Percentiles rank a stretch among this genome's conserved stretches.
phyloP scores from a whole-genome alignment of 352 stramenopile genomes.

The Phytophthora vignae region DNA sequence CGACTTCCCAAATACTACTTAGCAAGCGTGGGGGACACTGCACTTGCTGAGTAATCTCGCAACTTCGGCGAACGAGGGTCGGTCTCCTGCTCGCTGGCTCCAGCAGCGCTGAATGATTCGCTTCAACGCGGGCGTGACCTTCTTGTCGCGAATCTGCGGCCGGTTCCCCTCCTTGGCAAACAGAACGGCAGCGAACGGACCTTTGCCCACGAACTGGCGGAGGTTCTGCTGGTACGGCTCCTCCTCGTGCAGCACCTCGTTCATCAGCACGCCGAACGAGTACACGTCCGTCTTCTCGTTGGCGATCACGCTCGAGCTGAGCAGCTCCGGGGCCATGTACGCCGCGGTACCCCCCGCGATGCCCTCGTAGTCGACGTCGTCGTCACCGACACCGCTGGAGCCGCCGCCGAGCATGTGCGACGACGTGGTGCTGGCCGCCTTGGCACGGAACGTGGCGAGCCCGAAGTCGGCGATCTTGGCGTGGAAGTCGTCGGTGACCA shows the following conservation, averaged over 20 bases:
- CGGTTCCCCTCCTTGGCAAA: slow-evolving; percentile 40
- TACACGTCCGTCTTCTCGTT: slow-evolving; percentile 54
- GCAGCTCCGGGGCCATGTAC: slow-evolving; percentile 63
- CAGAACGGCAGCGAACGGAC: slow-evolving; percentile 37
- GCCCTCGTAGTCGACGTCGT: slow-evolving; percentile 34
- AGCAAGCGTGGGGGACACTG: slow-evolving; percentile 19
- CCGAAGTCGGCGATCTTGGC: slow-evolving; percentile 89
- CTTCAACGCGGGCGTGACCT: slow-evolving; percentile 23
- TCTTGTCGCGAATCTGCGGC: slow-evolving; percentile 33
- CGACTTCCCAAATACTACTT: background rate
- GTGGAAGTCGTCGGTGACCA: slow-evolving; percentile 68
- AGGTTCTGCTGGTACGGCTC: slow-evolving; percentile 50
- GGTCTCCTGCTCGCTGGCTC: slow-evolving; percentile 5
- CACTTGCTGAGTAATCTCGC: slow-evolving; percentile 2
- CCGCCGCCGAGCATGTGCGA: slow-evolving; percentile 34
- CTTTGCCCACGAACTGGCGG: slow-evolving; percentile 45
- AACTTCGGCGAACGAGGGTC: slow-evolving; percentile 16
- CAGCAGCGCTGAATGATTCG: slow-evolving; percentile 18
- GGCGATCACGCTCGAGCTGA: slow-evolving; percentile 26
- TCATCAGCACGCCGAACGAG: slow-evolving; percentile 52
- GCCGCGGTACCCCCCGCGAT: slow-evolving; percentile 52
- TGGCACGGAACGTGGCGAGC: slow-evolving; percentile 42
- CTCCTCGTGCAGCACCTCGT: slow-evolving; percentile 54
- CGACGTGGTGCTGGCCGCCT: slow-evolving; percentile 37
- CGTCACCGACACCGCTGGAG: slow-evolving; percentile 21